Evolutionary conservation across 345 rosid genomes (phyloP).

Genomic region (Ceriops tagal): DNA sequence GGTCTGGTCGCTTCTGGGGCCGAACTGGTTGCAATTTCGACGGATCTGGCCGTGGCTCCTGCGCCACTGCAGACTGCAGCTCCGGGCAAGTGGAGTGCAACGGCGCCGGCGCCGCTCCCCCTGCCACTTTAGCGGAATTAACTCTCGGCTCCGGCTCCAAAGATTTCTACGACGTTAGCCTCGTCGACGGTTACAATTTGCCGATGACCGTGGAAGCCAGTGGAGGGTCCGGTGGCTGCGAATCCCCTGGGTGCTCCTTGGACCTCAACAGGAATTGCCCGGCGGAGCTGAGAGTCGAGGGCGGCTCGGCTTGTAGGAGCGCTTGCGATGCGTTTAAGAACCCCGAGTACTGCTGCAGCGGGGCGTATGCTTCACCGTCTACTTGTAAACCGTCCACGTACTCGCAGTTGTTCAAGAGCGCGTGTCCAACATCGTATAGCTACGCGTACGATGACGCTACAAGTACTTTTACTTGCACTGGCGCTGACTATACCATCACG

Average conservation of each 20-base stretch:
- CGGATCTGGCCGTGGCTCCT: conserved; percentile 19
- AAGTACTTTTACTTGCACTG: conserved; percentile 28
- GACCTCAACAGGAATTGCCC: conserved; percentile 27
- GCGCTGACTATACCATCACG: conserved; percentile 23
- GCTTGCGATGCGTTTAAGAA: conserved; percentile 28
- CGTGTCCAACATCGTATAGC: conserved; percentile 26
- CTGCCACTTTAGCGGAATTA: conserved; percentile 30
- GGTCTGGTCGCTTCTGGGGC: conserved; percentile 49
- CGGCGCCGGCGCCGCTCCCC: conserved; percentile 22
- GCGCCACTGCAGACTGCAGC: conserved; percentile 27
- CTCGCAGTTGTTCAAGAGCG: conserved; percentile 23
- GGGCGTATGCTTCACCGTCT: conserved; percentile 21
- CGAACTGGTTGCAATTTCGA: conserved; percentile 37
- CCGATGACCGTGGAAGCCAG: conserved; percentile 16
- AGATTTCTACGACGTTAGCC: conserved; percentile 31
- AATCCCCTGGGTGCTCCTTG: conserved; percentile 17
- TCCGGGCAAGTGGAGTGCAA: conserved; percentile 25
- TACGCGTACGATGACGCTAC: conserved; percentile 29
- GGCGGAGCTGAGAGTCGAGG: conserved; percentile 20
- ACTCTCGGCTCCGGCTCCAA: conserved; percentile 24
- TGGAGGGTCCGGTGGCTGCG: conserved; percentile 23
- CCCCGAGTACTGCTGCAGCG: conserved; percentile 31
- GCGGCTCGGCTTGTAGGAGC: conserved; percentile 23
- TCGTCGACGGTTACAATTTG: conserved; percentile 27
- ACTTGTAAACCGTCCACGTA: conserved; percentile 24